These are phyloP conservation scores for Monosporozyma solicola DNA, from an alignment of 805 yeast species.

Conservation along the genomic window DNA sequence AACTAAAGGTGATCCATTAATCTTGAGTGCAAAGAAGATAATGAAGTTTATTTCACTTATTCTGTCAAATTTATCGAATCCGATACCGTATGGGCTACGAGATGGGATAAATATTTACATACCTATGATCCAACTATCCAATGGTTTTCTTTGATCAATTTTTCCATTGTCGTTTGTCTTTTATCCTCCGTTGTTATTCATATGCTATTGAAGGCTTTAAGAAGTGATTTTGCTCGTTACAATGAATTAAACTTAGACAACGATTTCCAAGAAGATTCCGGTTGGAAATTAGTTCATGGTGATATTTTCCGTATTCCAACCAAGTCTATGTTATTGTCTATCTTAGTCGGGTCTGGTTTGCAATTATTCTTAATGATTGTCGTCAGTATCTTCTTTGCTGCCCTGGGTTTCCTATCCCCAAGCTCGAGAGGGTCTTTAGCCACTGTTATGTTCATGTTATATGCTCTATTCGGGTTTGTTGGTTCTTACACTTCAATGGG, in stretches of 20 bases:
- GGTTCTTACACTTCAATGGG: conserved; percentile 86
- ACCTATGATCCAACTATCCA: conserved; percentile 89
- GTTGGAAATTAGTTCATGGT: conserved; percentile 95
- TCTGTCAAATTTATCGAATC: conserved; percentile 66
- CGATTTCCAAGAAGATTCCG: conserved; percentile 84
- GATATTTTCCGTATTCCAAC: conserved; percentile 86
- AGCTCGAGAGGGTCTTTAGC: conserved; percentile 90
- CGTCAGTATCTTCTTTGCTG: conserved; percentile 69
- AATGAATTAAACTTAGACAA: conserved; percentile 83
- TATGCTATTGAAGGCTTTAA: conserved; percentile 67
- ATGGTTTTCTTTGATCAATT: conserved; percentile 89
- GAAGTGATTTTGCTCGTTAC: conserved; percentile 77
- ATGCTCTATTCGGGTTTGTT: conserved; percentile 68
- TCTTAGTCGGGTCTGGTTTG: conserved; percentile 78
- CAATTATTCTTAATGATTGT: conserved; percentile 74
- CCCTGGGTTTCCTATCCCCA: conserved; percentile 84
- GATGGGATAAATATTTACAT: conserved; percentile 96
- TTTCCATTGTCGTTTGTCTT: conserved; percentile 69
- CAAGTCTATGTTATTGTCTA: conserved; percentile 60
- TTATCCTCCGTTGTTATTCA: conserved; percentile 73
- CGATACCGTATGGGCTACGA: conserved; percentile 86
- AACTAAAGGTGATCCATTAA: conserved; percentile 34
- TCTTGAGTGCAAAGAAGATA: conserved; percentile 42
- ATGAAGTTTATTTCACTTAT: conserved; percentile 71
- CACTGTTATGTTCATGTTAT: conserved; percentile 80